phyloP scores from a whole-genome alignment of 2,329 filamentous ascomycete species.

The Penicillium crustosum region DNA sequence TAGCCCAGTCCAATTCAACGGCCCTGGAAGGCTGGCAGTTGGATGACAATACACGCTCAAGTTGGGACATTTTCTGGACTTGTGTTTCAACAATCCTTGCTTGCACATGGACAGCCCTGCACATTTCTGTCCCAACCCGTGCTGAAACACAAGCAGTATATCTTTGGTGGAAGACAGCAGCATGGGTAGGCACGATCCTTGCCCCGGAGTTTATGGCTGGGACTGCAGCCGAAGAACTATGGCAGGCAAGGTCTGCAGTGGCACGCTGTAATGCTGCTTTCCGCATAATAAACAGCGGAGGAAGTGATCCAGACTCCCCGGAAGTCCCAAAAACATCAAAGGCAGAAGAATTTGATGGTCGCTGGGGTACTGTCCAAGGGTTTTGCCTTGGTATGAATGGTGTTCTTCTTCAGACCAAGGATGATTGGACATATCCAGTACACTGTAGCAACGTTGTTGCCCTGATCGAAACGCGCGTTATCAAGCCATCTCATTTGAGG shows the following conservation, averaged over 20 bases:
- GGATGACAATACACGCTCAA: slow-evolving; percentile 11
- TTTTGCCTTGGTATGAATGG: slow-evolving; percentile 8
- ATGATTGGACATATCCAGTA: slow-evolving; percentile 11
- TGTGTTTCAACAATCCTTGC: slow-evolving; percentile 19
- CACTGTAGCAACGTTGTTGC: background rate
- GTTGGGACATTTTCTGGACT: slow-evolving; percentile 21
- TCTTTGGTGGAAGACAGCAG: background rate
- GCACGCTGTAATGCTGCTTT: slow-evolving; percentile 8
- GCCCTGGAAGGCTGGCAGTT: slow-evolving; percentile 14
- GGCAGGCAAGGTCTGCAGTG: background rate
- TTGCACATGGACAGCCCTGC: slow-evolving; percentile 19
- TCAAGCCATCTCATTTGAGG: slow-evolving; percentile 10
- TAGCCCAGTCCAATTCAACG: slow-evolving; percentile 5
- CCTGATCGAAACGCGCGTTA: slow-evolving; percentile 10
- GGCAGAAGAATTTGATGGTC: background rate
- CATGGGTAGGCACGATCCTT: slow-evolving; percentile 4
- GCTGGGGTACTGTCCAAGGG: slow-evolving; percentile 4
- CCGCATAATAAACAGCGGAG: background rate
- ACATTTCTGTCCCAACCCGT: slow-evolving; percentile 7
- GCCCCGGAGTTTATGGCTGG: slow-evolving; percentile 9
- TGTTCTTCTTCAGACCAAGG: slow-evolving; percentile 8
- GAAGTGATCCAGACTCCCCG: background rate
- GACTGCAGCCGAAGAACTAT: slow-evolving; percentile 2
- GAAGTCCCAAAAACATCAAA: background rate
- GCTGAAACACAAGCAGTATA: background rate